Percentiles rank a stretch among this genome's conserved stretches.
Evolutionary conservation across 768 basidiomycete species (phyloP).

Genomic region (Mycena floridula): DNA sequence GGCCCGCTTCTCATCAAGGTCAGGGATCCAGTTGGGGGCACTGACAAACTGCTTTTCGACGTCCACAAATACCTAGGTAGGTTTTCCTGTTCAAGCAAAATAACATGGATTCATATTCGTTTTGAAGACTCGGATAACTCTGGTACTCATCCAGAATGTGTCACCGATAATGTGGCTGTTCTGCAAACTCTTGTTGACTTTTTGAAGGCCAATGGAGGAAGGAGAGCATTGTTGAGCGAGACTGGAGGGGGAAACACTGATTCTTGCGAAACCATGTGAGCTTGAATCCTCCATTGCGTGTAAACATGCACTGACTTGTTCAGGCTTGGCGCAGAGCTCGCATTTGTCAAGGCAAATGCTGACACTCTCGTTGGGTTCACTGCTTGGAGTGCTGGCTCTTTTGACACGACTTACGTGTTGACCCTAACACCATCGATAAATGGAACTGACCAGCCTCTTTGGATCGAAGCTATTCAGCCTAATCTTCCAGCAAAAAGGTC

Average conservation of each 20-base stretch:
- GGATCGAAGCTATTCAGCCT: conserved; percentile 36
- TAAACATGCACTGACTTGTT: conserved; percentile 12
- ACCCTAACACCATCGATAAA: conserved; percentile 41
- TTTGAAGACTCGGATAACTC: conserved; percentile 24
- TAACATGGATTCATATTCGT: too few relatives aligned
- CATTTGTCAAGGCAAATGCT: conserved; percentile 37
- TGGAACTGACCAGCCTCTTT: conserved; percentile 40
- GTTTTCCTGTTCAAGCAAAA: too few relatives aligned
- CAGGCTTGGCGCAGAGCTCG: conserved; percentile 36
- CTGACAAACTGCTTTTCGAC: conserved; percentile 44
- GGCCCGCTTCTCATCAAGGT: conserved; percentile 36
- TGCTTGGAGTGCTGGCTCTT: conserved; percentile 47
- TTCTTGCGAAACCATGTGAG: conserved; percentile 34
- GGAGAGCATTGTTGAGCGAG: too few relatives aligned
- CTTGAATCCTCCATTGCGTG: conserved; percentile 34
- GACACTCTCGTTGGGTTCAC: conserved; percentile 43
- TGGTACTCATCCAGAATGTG: neutral
- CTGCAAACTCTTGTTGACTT: conserved; percentile 37
- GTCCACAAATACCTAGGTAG: conserved; percentile 62
- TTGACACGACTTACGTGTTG: conserved; percentile 43
- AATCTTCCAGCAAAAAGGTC: too few relatives aligned
- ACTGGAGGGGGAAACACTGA: conserved; percentile 44
- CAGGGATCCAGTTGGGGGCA: conserved; percentile 34
- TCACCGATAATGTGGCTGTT: conserved; percentile 34
- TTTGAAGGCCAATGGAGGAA: conserved; percentile 39